Evolutionary conservation across 768 basidiomycete genomes (phyloP).

Genomic region (Boletus rubescentipes): DNA sequence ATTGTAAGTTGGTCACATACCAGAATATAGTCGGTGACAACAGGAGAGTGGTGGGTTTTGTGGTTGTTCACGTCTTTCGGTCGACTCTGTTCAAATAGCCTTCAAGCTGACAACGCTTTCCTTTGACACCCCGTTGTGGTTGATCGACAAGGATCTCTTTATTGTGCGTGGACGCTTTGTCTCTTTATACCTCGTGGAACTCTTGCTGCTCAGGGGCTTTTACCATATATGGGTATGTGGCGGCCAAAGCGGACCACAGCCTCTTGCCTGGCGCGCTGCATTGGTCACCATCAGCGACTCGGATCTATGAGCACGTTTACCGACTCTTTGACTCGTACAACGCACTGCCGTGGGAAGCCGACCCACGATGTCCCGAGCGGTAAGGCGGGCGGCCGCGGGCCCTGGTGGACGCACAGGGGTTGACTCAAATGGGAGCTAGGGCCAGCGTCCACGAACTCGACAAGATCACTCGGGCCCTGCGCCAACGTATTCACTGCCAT

Average conservation of each 20-base stretch:
- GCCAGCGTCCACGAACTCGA: background rate
- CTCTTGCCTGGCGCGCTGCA: background rate
- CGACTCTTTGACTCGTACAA: slow-evolving; percentile 22
- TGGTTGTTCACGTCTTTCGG: background rate
- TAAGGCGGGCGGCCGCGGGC: background rate
- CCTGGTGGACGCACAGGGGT: background rate
- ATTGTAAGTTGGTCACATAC: background rate
- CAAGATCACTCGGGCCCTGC: background rate
- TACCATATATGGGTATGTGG: slow-evolving; percentile 23
- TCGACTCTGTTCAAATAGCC: slow-evolving; percentile 25
- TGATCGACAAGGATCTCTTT: slow-evolving; percentile 9
- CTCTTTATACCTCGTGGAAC: slow-evolving; percentile 24
- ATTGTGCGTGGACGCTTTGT: slow-evolving; percentile 20
- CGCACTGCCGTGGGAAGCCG: background rate
- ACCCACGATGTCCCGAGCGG: slow-evolving; percentile 1
- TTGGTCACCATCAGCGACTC: background rate
- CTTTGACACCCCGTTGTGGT: slow-evolving; percentile 18
- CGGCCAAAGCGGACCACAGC: slow-evolving; percentile 17
- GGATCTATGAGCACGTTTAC: background rate
- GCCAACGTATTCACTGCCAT: background rate
- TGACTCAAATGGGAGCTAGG: background rate
- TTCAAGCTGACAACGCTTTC: background rate
- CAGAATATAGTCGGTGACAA: background rate
- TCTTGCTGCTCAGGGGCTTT: slow-evolving; percentile 20
- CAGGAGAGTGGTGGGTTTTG: background rate